Percentiles rank a stretch among this genome's conserved stretches.
Conservation (phyloP, 495 filamentous ascomycete genomes). For the Aspergillus panamensis region DNA sequence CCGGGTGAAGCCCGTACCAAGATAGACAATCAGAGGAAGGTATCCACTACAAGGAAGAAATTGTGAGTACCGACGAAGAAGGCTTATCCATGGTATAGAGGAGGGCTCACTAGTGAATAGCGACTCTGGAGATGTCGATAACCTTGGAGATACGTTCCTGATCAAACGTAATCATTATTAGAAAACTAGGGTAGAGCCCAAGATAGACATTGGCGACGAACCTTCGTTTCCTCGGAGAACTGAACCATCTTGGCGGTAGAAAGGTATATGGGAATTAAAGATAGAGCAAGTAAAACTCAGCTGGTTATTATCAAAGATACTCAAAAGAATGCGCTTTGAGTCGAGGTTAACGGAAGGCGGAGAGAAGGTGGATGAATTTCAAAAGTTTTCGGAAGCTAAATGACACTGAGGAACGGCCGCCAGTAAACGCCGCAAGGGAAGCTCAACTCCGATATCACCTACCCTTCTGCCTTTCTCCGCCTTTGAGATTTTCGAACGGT, state of each 20-base stretch:
- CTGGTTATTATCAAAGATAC: not conserved
- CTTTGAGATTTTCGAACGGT: not conserved
- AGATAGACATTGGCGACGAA: constrained; percentile 32
- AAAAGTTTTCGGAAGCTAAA: constrained; percentile 36
- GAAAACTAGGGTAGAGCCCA: not conserved
- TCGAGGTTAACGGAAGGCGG: constrained; percentile 14
- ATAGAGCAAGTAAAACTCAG: not conserved
- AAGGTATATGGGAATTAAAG: not conserved
- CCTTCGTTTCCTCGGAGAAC: constrained; percentile 97
- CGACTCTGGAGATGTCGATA: constrained; percentile 88
- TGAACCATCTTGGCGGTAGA: constrained; percentile 62
- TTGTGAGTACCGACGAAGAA: constrained; percentile 30
- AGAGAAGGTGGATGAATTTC: constrained; percentile 22
- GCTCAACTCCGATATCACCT: not conserved
- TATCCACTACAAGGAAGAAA: constrained; percentile 67
- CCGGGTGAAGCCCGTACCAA: constrained; percentile 61
- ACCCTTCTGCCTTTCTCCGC: not conserved
- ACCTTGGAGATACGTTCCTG: constrained; percentile 95
- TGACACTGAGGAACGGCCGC: constrained; percentile 9
- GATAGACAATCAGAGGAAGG: constrained; percentile 92
- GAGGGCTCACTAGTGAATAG: constrained; percentile 82
- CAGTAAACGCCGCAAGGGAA: constrained; percentile 14
- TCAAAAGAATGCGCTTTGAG: not conserved
- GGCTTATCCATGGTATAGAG: not conserved
- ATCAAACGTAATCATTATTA: constrained; percentile 13